These are phyloP conservation scores for Trichophyton verrucosum DNA, from an alignment of 2,329 filamentous ascomycete genomes.

Conservation along the genomic window DNA sequence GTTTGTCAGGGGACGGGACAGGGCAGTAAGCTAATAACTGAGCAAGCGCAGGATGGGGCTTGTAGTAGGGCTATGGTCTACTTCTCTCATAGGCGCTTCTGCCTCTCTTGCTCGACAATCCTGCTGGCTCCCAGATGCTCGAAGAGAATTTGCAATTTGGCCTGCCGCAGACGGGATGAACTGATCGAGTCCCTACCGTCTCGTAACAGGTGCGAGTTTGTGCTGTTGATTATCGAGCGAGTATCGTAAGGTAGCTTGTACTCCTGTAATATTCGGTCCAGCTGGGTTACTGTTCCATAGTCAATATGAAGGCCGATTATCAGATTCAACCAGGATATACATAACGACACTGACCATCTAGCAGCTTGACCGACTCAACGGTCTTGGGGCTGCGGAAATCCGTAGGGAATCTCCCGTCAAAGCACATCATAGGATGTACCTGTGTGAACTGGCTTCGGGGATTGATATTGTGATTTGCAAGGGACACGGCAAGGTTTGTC, in stretches of 20 bases:
- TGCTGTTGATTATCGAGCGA: conserved; percentile 8
- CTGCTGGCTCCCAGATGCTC: conserved; percentile 17
- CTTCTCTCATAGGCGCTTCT: neutral
- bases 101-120: conserved; percentile 12
- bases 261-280: conserved; percentile 18
- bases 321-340: neutral
- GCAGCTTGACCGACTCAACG: conserved; percentile 14
- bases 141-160: conserved; percentile 16
- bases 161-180: conserved; percentile 12
- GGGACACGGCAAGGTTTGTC: conserved; percentile 16
- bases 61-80: neutral
- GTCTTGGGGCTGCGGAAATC: conserved; percentile 17
- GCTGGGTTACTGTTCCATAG: conserved; percentile 12
- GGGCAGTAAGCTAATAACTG: neutral
- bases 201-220: conserved; percentile 3
- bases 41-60: neutral
- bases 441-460: conserved; percentile 13
- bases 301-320: neutral
- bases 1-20: neutral
- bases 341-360: conserved; percentile 15
- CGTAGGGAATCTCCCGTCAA: conserved; percentile 16
- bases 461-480: conserved; percentile 16
- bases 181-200: conserved; percentile 6
- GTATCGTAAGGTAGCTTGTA: conserved; percentile 16
- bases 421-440: conserved; percentile 18